A percentile compares a stretch with the other conserved stretches of the same genome.
These are phyloP conservation scores for Trametes versicolor DNA, from an alignment of 1,284 basidiomycete species.

Conservation along the genomic window DNA sequence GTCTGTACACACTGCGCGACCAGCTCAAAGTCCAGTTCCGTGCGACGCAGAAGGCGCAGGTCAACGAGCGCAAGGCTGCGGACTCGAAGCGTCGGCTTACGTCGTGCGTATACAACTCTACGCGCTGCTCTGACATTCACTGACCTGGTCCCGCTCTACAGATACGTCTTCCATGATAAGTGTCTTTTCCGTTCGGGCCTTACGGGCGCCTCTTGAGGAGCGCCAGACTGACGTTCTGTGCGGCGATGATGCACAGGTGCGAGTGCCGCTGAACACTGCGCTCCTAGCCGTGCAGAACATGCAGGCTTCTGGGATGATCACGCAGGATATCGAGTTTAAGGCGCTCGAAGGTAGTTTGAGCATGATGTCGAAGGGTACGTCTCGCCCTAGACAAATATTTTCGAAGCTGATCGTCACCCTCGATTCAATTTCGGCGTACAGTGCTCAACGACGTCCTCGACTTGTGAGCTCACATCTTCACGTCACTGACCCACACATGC, in stretches of 20 bases:
- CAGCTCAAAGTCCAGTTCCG: slow-evolving; percentile 82
- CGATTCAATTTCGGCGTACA: slow-evolving; percentile 38
- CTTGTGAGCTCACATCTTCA: slow-evolving; percentile 59
- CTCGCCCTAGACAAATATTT: not conserved
- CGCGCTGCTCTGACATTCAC: not conserved
- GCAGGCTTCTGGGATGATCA: slow-evolving; percentile 74
- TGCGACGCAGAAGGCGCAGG: slow-evolving; percentile 86
- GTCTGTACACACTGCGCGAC: slow-evolving; percentile 69
- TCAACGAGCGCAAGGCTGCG: slow-evolving; percentile 82
- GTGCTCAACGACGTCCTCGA: slow-evolving; percentile 91
- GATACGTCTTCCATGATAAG: slow-evolving; percentile 83
- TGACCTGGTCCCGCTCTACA: slow-evolving; percentile 38
- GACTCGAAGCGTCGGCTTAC: slow-evolving; percentile 87
- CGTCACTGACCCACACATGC: slow-evolving; percentile 9
- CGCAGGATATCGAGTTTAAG: slow-evolving; percentile 81
- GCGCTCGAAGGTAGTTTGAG: slow-evolving; percentile 84
- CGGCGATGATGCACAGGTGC: slow-evolving; percentile 64
- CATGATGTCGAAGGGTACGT: slow-evolving; percentile 87
- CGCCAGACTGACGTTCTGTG: slow-evolving; percentile 28
- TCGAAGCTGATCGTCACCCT: not conserved
- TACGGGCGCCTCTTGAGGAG: slow-evolving; percentile 7
- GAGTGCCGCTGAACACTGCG: slow-evolving; percentile 92
- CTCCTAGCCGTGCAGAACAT: slow-evolving; percentile 91
- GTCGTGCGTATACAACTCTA: slow-evolving; percentile 57
- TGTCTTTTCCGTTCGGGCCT: slow-evolving; percentile 30